These are phyloP conservation scores for Canariomyces notabilis DNA, from an alignment of 2,329 filamentous ascomycete species.

Conservation along the genomic window DNA sequence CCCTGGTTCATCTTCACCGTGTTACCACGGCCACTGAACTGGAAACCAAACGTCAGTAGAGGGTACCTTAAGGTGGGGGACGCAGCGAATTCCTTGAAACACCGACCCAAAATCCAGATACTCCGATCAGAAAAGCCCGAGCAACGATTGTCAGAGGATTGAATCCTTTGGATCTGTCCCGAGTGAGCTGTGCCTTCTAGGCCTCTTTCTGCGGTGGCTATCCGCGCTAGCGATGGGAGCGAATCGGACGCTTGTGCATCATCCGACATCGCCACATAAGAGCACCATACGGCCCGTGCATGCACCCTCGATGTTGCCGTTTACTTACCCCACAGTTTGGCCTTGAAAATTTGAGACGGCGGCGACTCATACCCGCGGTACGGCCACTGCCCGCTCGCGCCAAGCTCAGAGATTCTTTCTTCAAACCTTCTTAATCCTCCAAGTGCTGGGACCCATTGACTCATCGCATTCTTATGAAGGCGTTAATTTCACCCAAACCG, in stretches of 20 bases:
- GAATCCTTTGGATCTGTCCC: background rate
- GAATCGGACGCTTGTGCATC: slow-evolving; percentile 4
- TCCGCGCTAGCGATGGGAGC: background rate
- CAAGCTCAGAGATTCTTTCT: slow-evolving; percentile 16
- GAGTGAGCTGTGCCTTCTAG: background rate
- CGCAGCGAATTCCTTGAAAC: too few species aligned
- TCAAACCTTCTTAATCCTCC: slow-evolving; percentile 7
- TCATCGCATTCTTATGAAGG: slow-evolving; percentile 19
- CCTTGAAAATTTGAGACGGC: slow-evolving; percentile 18
- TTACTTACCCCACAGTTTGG: slow-evolving; percentile 22
- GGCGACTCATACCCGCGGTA: slow-evolving; percentile 20
- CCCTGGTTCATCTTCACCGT: too few species aligned
- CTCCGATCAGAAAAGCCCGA: too few species aligned
- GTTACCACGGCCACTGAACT: too few species aligned
- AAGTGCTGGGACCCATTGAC: slow-evolving; percentile 16
- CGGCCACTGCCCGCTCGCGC: slow-evolving; percentile 6
- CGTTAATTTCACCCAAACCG: background rate
- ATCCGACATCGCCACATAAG: slow-evolving; percentile 27
- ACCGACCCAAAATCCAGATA: too few species aligned
- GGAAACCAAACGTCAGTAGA: too few species aligned
- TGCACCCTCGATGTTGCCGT: background rate
- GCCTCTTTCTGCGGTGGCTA: slow-evolving; percentile 6
- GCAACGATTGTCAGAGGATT: background rate
- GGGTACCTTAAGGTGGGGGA: too few species aligned
- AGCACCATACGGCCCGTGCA: slow-evolving; percentile 19